phyloP scores from a whole-genome alignment of 345 rosid species.

The Aethionema arabicum region DNA sequence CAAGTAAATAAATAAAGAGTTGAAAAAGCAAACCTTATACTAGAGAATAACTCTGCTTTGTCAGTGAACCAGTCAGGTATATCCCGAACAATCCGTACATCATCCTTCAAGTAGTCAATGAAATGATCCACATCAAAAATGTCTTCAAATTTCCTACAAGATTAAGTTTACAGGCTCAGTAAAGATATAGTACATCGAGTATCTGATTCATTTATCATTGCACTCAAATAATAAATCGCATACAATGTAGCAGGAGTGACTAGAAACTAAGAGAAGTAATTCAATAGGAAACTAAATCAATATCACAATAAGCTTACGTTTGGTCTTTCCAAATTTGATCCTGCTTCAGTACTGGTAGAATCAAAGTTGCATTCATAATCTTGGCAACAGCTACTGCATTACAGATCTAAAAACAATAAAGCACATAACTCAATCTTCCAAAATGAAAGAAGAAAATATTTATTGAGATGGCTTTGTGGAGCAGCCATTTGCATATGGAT shows the following conservation, averaged over 20 bases:
- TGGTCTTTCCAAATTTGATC: slow-evolving; percentile 99
- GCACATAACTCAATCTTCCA: slow-evolving; percentile 2
- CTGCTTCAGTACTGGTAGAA: slow-evolving; percentile 96
- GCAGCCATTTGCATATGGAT: slow-evolving; percentile 1
- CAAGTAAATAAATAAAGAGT: slow-evolving; percentile 2
- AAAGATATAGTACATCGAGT: neutral
- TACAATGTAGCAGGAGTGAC: neutral
- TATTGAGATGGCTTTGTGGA: too few relatives aligned
- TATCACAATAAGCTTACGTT: slow-evolving; percentile 54
- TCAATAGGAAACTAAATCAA: neutral
- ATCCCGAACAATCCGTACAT: slow-evolving; percentile 86
- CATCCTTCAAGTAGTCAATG: slow-evolving; percentile 91
- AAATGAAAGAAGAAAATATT: neutral
- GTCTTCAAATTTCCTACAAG: slow-evolving; percentile 91
- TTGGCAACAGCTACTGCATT: slow-evolving; percentile 99
- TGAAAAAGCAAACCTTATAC: slow-evolving; percentile 66
- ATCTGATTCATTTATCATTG: neutral
- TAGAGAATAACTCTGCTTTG: slow-evolving; percentile 84
- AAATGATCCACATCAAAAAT: slow-evolving; percentile 96
- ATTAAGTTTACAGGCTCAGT: slow-evolving; percentile 9
- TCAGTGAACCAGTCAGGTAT: slow-evolving; percentile 98
- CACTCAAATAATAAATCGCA: neutral
- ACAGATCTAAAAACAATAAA: slow-evolving; percentile 71
- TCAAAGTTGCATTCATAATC: slow-evolving; percentile 97
- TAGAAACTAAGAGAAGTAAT: slow-evolving; percentile 3